phyloP scores from a whole-genome alignment of 2,329 filamentous ascomycete species.

The Colletotrichum simmondsii region DNA sequence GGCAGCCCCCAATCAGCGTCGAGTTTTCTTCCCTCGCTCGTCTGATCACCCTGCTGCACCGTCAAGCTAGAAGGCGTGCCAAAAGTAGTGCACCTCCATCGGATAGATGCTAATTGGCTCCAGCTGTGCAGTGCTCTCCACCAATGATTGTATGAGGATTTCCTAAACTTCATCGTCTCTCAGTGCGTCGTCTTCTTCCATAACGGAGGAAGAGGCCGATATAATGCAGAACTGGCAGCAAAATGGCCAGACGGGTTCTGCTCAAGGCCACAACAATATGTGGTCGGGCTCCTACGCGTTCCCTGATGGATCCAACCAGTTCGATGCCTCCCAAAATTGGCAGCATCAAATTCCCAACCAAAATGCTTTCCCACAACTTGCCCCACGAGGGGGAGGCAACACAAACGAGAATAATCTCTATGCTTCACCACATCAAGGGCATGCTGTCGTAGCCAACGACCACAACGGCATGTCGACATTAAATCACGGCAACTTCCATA shows the following conservation, averaged over 20 bases:
- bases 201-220: background rate
- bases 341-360: conserved; percentile 48
- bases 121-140: conserved; percentile 25
- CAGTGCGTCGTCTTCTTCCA: conserved; percentile 13
- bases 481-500: conserved; percentile 28
- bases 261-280: conserved; percentile 32
- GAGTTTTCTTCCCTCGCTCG: background rate
- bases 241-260: conserved; percentile 31
- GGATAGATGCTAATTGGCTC: conserved; percentile 29
- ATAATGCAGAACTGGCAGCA: conserved; percentile 36
- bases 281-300: conserved; percentile 28
- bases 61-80: conserved; percentile 12
- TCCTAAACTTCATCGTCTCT: conserved; percentile 13
- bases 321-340: conserved; percentile 52
- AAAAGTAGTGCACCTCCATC: conserved; percentile 4
- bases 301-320: conserved; percentile 40
- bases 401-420: conserved; percentile 39
- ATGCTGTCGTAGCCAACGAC: conserved; percentile 25
- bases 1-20: conserved; percentile 21
- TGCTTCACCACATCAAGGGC: conserved; percentile 31
- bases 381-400: conserved; percentile 43
- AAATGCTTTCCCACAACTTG: conserved; percentile 46
- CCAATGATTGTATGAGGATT: conserved; percentile 29
- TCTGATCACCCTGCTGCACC: conserved; percentile 22
- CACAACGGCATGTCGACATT: conserved; percentile 21